Conservation (phyloP, 352 stramenopile genomes). For the Globisporangium irregulare region DNA sequence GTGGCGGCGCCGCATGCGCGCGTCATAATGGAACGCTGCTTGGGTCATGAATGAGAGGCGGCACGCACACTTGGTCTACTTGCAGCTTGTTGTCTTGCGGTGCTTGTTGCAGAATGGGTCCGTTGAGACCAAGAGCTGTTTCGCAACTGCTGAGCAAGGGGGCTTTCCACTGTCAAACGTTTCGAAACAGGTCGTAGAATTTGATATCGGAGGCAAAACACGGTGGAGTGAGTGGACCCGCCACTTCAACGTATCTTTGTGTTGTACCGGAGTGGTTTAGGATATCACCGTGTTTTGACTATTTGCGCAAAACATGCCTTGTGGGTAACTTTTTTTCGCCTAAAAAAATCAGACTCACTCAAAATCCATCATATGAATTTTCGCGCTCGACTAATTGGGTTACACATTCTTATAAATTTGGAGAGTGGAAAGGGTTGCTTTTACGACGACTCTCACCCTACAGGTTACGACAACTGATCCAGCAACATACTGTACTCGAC, state of each 20-base stretch:
- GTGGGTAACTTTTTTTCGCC: background rate
- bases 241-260: background rate
- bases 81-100: background rate
- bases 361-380: conserved; percentile 4
- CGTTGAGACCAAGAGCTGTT: background rate
- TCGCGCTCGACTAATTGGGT: background rate
- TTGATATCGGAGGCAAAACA: background rate
- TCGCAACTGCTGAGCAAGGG: background rate
- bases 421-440: background rate
- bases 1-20: conserved; percentile 3
- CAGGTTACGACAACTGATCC: conserved; percentile 32
- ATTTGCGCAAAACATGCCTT: background rate
- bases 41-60: background rate
- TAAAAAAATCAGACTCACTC: conserved; percentile 7
- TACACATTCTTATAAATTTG: conserved; percentile 16
- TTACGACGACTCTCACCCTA: too few species aligned
- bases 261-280: background rate
- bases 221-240: background rate
- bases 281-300: background rate
- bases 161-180: background rate
- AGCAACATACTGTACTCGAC: conserved; percentile 60
- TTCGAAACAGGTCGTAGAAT: background rate
- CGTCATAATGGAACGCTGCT: background rate
- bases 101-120: conserved; percentile 4
- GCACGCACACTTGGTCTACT: background rate